Conservation (phyloP, 169 alveolate species). For the Plasmodium malariae region DNA sequence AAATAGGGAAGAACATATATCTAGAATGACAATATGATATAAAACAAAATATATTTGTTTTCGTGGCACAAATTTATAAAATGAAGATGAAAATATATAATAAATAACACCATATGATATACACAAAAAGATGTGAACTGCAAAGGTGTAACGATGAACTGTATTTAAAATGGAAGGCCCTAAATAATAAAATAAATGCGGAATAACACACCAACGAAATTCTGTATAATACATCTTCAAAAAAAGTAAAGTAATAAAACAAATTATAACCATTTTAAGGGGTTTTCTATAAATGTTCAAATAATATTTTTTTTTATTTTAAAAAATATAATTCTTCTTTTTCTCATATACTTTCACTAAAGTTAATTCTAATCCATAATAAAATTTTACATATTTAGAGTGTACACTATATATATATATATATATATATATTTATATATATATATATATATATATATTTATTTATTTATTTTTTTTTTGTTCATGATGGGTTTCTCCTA, state of each 20-base stretch:
- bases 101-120: too few species aligned
- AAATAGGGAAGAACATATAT: too few species aligned
- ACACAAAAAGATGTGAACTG: too few species aligned
- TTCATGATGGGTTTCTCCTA: not conserved
- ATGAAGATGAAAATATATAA: too few species aligned
- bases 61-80: too few species aligned
- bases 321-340: not conserved
- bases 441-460: slow-evolving; percentile 3
- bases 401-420: not conserved
- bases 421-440: slow-evolving; percentile 1
- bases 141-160: too few species aligned
- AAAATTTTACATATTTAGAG: not conserved
- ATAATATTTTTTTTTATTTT: not conserved
- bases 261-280: not conserved
- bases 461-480: not conserved
- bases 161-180: too few species aligned
- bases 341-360: not conserved
- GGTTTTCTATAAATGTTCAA: too few species aligned
- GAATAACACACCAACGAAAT: too few species aligned
- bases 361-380: not conserved
- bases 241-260: not conserved
- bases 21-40: too few species aligned
- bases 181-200: too few species aligned
- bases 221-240: not conserved
- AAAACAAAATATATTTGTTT: too few species aligned